Evolutionary conservation across 2,329 filamentous ascomycete species (phyloP).

Genomic region (Diaporthe vexans): DNA sequence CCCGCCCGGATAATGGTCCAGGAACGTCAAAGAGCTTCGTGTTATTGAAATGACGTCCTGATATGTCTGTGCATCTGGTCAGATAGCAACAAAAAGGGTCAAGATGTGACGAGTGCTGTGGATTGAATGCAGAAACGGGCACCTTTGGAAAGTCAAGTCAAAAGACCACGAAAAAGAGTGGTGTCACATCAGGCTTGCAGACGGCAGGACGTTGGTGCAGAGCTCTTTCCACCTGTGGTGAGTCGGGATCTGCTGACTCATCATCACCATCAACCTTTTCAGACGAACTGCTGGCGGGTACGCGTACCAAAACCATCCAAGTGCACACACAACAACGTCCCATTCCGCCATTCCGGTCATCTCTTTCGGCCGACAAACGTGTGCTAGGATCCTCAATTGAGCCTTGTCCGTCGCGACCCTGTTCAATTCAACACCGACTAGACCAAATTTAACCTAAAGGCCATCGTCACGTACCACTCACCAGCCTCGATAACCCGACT

Average conservation of each 20-base stretch:
- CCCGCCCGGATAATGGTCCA: conserved; percentile 29
- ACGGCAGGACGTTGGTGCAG: neutral
- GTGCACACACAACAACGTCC: no score
- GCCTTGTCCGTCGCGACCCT: no score
- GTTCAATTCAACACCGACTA: neutral
- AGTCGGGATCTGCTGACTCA: neutral
- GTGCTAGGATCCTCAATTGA: no score
- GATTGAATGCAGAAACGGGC: neutral
- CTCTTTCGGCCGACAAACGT: no score
- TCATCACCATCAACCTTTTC: neutral
- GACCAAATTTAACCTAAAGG: neutral
- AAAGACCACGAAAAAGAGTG: neutral
- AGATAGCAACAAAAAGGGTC: neutral
- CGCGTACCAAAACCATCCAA: no score
- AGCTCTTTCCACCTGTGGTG: neutral
- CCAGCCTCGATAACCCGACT: neutral
- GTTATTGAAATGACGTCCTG: neutral
- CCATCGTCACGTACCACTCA: neutral
- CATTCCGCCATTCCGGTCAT: no score
- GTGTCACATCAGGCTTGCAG: neutral
- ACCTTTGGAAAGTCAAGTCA: neutral
- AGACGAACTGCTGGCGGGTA: no score
- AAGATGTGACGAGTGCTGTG: neutral
- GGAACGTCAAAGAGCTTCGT: conserved; percentile 25
- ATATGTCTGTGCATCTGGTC: conserved; percentile 16